Evolutionary conservation across 2,329 filamentous ascomycete species (phyloP).

Genomic region (Colletotrichum acutatum): DNA sequence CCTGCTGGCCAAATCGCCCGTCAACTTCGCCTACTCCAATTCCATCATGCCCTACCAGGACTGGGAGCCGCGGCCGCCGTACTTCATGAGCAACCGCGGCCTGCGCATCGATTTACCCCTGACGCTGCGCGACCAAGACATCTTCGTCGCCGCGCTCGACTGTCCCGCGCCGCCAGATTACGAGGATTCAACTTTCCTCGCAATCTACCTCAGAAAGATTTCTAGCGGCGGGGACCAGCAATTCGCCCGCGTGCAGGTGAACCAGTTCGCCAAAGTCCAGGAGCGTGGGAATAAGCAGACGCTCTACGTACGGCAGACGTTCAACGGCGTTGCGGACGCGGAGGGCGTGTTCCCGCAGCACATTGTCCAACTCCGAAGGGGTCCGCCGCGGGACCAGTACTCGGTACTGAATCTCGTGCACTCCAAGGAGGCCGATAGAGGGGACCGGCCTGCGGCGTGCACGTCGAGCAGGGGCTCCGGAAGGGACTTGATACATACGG

Average conservation of each 20-base stretch:
- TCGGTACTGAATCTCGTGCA: neutral
- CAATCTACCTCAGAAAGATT: neutral
- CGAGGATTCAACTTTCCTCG: neutral
- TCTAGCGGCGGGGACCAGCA: neutral
- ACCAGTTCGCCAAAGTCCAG: neutral
- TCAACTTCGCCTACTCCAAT: constrained; percentile 50
- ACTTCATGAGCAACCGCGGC: constrained; percentile 42
- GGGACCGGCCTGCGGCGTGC: neutral
- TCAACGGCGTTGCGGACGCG: constrained; percentile 9
- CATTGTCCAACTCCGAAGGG: neutral
- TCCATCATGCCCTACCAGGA: constrained; percentile 45
- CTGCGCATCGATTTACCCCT: constrained; percentile 41
- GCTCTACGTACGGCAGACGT: constrained; percentile 44
- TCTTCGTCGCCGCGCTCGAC: neutral
- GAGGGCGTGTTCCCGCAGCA: constrained; percentile 39
- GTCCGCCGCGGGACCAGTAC: neutral
- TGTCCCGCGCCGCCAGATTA: neutral
- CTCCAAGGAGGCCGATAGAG: neutral
- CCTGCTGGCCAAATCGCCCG: constrained; percentile 44
- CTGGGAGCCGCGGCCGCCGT: constrained; percentile 42
- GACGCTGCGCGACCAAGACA: constrained; percentile 21
- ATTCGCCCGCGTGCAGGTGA: neutral
- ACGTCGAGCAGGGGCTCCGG: neutral
- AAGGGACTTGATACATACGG: neutral
- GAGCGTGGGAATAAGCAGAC: constrained; percentile 38